A percentile compares a stretch with the other conserved stretches of the same genome.
Conservation (phyloP, 2,329 filamentous ascomycete species). For the Aspergillus sp. region DNA sequence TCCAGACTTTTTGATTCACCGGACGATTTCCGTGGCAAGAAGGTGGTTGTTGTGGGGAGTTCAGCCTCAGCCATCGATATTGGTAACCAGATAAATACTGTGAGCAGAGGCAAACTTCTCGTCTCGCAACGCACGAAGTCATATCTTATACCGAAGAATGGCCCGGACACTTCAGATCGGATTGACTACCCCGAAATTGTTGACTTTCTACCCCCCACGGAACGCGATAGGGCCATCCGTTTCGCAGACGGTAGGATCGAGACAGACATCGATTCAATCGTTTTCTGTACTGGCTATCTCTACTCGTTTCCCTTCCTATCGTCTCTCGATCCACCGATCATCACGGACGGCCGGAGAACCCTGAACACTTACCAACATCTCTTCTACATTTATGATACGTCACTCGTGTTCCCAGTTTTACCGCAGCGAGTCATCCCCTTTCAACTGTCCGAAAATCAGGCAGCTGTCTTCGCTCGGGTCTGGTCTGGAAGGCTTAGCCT, state of each 20-base stretch:
- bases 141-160: slow-evolving; percentile 32
- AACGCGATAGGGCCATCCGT: slow-evolving; percentile 57
- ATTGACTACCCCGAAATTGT: slow-evolving; percentile 55
- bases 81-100: slow-evolving; percentile 66
- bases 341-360: slow-evolving; percentile 68
- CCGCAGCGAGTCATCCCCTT: slow-evolving; percentile 88
- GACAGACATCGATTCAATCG: slow-evolving; percentile 66
- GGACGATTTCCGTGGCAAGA: slow-evolving; percentile 62
- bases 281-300: slow-evolving; percentile 90
- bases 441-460: slow-evolving; percentile 74
- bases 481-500: slow-evolving; percentile 70
- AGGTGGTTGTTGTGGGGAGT: slow-evolving; percentile 80
- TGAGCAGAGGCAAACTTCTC: slow-evolving; percentile 61
- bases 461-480: slow-evolving; percentile 70
- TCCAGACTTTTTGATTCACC: slow-evolving; percentile 77
- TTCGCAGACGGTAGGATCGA: slow-evolving; percentile 67
- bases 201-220: slow-evolving; percentile 51
- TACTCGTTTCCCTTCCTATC: slow-evolving; percentile 75
- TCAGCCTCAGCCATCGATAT: slow-evolving; percentile 84
- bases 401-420: slow-evolving; percentile 71
- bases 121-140: slow-evolving; percentile 58
- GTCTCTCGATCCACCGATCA: slow-evolving; percentile 51
- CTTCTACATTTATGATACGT: slow-evolving; percentile 72
- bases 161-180: slow-evolving; percentile 49
- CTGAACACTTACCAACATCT: slow-evolving; percentile 75